These are phyloP conservation scores for Hamigera avellanea DNA, from an alignment of 495 filamentous ascomycete species.

Conservation along the genomic window DNA sequence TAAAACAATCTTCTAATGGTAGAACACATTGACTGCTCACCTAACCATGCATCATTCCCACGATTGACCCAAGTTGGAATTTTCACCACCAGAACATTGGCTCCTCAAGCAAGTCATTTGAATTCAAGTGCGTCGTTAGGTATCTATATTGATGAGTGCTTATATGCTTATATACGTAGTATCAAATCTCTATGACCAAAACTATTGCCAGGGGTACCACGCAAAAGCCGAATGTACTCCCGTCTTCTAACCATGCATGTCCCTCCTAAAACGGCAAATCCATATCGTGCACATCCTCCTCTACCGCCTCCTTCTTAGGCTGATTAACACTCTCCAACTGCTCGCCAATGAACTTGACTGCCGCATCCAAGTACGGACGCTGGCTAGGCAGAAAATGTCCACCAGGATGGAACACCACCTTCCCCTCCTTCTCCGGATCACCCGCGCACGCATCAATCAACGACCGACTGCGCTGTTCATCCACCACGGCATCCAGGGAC, in stretches of 20 bases:
- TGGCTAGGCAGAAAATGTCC: constrained; percentile 84
- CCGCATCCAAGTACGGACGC: constrained; percentile 63
- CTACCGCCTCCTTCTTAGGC: constrained; percentile 29
- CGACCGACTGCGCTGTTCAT: constrained; percentile 53
- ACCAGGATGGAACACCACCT: constrained; percentile 75
- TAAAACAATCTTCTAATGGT: constrained; percentile 16
- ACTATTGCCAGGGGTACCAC: too few relatives aligned
- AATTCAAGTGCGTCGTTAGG: too few relatives aligned
- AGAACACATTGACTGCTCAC: constrained; percentile 2
- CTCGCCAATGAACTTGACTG: constrained; percentile 64
- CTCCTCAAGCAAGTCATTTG: too few relatives aligned
- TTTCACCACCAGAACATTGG: too few relatives aligned
- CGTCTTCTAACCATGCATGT: too few relatives aligned
- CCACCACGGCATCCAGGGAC: constrained; percentile 78
- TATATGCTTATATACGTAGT: too few relatives aligned
- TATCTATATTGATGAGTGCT: too few relatives aligned
- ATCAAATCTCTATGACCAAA: too few relatives aligned
- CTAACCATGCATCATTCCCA: background rate
- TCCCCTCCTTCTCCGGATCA: constrained; percentile 37
- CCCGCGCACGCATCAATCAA: constrained; percentile 57
- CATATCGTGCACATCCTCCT: constrained; percentile 51
- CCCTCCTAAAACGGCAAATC: constrained; percentile 47
- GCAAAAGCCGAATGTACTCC: too few relatives aligned
- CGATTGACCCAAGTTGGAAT: too few relatives aligned
- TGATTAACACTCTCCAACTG: constrained; percentile 26